These are phyloP conservation scores for Paramecium sexaurelia DNA, from an alignment of 73 alveolate genomes.

Conservation along the genomic window DNA sequence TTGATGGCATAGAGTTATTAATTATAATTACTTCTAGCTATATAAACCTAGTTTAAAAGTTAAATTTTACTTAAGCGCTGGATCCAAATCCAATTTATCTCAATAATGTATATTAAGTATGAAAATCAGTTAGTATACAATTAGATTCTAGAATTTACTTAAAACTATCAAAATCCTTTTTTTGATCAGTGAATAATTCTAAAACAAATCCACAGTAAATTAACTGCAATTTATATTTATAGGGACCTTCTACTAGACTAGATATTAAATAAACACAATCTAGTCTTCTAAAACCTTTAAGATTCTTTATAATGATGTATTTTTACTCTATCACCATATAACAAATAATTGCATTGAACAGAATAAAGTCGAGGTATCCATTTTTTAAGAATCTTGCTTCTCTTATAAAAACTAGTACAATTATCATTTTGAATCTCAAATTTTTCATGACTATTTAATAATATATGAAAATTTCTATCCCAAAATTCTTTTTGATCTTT, in stretches of 20 bases:
- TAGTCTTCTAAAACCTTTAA: background rate
- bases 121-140: constrained; percentile 37
- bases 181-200: background rate
- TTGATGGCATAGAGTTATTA: background rate
- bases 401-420: background rate
- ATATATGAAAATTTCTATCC: background rate
- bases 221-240: background rate
- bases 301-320: background rate
- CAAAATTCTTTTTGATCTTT: background rate
- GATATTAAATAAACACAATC: background rate
- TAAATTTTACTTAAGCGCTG: background rate
- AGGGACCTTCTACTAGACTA: background rate
- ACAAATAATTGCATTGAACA: background rate
- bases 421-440: background rate
- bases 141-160: background rate
- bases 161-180: background rate
- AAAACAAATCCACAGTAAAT: background rate
- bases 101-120: background rate
- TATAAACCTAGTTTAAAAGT: background rate
- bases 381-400: constrained; percentile 5
- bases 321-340: constrained; percentile 10
- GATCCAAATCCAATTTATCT: constrained; percentile 37
- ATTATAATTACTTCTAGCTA: background rate
- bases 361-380: background rate
- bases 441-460: background rate